phyloP scores from a whole-genome alignment of 768 basidiomycete genomes.

The Termitomyces sp. region DNA sequence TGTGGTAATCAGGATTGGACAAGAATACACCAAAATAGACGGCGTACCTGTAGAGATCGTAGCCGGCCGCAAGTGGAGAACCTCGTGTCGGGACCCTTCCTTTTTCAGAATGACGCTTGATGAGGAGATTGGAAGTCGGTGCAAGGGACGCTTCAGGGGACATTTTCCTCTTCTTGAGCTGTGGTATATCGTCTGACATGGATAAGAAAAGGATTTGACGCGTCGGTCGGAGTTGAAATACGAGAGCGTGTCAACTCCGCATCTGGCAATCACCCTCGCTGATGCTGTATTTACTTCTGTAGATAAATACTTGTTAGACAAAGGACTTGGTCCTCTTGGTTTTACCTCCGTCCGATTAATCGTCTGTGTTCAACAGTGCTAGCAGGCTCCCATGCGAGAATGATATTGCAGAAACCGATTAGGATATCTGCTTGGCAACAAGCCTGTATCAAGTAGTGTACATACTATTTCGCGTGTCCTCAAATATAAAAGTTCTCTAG shows the following conservation, averaged over 20 bases:
- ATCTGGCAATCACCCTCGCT: constrained; percentile 2
- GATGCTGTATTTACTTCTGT: too few species aligned
- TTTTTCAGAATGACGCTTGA: constrained; percentile 81
- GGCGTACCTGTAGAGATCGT: constrained; percentile 87
- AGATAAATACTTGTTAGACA: too few species aligned
- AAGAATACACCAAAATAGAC: neutral
- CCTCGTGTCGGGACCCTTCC: constrained; percentile 86
- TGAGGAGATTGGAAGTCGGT: constrained; percentile 50
- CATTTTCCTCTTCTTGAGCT: constrained; percentile 58
- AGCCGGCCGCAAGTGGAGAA: constrained; percentile 83
- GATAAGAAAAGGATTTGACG: constrained; percentile 17
- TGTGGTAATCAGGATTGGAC: constrained; percentile 20
- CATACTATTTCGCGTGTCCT: too few species aligned
- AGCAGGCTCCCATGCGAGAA: neutral
- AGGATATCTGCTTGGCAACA: too few species aligned
- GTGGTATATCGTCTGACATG: constrained; percentile 27
- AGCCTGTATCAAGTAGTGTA: neutral
- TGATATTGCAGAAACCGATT: neutral
- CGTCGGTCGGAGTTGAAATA: constrained; percentile 30
- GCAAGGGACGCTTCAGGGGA: constrained; percentile 26
- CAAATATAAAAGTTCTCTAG: too few species aligned
- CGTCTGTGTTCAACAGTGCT: neutral
- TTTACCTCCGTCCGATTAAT: neutral
- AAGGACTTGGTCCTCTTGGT: neutral
- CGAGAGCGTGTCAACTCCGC: constrained; percentile 28